phyloP scores from a whole-genome alignment of 305 asterid genomes.

The Striga hermonthica region DNA sequence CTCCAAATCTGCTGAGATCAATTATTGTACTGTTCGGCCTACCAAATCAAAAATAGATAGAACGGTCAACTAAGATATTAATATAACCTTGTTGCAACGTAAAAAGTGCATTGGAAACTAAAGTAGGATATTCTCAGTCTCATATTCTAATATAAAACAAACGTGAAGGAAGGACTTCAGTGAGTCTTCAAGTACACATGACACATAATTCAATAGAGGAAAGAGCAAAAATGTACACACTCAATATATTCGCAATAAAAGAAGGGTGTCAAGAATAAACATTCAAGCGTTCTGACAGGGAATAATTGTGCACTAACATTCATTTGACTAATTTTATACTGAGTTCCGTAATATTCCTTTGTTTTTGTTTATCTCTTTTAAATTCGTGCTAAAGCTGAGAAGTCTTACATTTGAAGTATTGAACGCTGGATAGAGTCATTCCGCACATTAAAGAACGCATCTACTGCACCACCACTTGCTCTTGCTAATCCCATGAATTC shows the following conservation, averaged over 20 bases:
- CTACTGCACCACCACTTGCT: constrained; percentile 35
- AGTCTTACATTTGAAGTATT: constrained; percentile 39
- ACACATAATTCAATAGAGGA: no score
- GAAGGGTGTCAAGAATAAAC: no score
- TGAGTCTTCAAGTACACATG: no score
- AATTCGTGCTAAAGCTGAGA: constrained; percentile 8
- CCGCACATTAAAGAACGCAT: constrained; percentile 44
- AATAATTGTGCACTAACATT: neutral
- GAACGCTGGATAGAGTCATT: constrained; percentile 22
- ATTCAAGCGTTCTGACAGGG: no score
- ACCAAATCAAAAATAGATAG: constrained; percentile 21
- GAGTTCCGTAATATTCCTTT: no score
- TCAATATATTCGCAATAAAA: no score
- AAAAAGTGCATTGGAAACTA: neutral
- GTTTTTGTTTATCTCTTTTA: no score
- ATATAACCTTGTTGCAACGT: neutral
- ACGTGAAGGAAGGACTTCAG: neutral
- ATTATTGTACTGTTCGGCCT: constrained; percentile 38
- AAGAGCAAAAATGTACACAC: no score
- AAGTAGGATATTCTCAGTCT: neutral
- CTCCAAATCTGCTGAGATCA: constrained; percentile 38
- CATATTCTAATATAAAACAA: neutral
- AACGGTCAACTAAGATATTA: neutral
- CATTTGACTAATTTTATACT: neutral
- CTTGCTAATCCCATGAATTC: constrained; percentile 43